These are phyloP conservation scores for Beauveria bassiana DNA, from an alignment of 2,329 filamentous ascomycete genomes.

Conservation along the genomic window DNA sequence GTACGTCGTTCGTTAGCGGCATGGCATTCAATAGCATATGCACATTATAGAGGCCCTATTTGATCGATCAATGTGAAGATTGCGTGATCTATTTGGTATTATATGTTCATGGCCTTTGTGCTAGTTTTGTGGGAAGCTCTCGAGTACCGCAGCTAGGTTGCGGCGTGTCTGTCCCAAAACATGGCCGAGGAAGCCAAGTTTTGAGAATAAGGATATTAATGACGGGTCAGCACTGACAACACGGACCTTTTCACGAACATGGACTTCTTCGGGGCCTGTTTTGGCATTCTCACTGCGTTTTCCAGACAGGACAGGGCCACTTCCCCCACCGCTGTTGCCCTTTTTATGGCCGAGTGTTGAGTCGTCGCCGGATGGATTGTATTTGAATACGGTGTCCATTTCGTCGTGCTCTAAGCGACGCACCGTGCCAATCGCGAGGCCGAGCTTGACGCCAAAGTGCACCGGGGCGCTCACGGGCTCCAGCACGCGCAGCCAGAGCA, in stretches of 20 bases:
- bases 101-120: neutral
- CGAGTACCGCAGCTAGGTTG: slow-evolving; percentile 74
- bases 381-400: slow-evolving; percentile 68
- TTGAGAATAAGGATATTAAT: slow-evolving; percentile 73
- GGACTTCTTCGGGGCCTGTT: slow-evolving; percentile 45
- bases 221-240: slow-evolving; percentile 87
- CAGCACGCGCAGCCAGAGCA: slow-evolving; percentile 62
- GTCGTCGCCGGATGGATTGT: slow-evolving; percentile 29
- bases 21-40: slow-evolving; percentile 5
- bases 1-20: slow-evolving; percentile 2
- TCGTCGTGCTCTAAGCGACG: slow-evolving; percentile 69
- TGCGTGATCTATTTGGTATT: neutral
- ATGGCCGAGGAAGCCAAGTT: slow-evolving; percentile 70
- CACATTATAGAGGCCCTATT: neutral
- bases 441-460: slow-evolving; percentile 59
- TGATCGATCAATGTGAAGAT: neutral
- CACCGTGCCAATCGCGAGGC: slow-evolving; percentile 58
- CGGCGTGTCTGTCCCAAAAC: slow-evolving; percentile 61
- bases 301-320: slow-evolving; percentile 16
- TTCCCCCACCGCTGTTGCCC: slow-evolving; percentile 14
- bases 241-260: slow-evolving; percentile 80
- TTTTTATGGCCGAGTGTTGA: slow-evolving; percentile 13
- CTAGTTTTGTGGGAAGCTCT: slow-evolving; percentile 35
- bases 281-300: slow-evolving; percentile 16
- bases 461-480: slow-evolving; percentile 57